Conservation (phyloP, 257 asterid species). For the Solanum virginianum region DNA sequence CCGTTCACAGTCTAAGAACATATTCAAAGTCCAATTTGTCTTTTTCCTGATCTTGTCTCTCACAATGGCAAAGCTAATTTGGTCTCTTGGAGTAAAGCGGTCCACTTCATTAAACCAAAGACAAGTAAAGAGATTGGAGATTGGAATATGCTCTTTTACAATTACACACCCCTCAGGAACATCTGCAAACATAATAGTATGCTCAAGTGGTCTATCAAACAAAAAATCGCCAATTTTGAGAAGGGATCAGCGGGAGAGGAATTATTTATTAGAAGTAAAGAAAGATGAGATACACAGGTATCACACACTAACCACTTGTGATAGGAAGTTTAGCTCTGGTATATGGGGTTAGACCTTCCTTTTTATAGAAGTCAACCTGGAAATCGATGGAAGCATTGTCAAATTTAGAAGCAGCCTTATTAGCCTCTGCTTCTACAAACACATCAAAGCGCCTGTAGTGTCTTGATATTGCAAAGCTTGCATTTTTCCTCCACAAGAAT, state of each 20-base stretch:
- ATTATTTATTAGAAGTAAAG: background rate
- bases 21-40: constrained; percentile 70
- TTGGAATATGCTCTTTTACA: constrained; percentile 73
- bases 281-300: background rate
- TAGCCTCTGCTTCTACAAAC: constrained; percentile 92
- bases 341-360: constrained; percentile 80
- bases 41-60: constrained; percentile 66
- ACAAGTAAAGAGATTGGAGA: constrained; percentile 82
- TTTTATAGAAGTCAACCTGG: constrained; percentile 74
- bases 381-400: constrained; percentile 80
- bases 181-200: constrained; percentile 31
- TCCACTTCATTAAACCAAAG: constrained; percentile 95
- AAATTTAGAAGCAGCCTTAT: constrained; percentile 82
- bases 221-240: background rate
- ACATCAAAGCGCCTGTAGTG: constrained; percentile 83
- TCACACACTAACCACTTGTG: constrained; percentile 50
- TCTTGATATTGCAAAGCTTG: constrained; percentile 87
- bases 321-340: constrained; percentile 67
- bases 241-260: background rate
- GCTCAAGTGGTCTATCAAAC: background rate
- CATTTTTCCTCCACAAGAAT: constrained; percentile 88
- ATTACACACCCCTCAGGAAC: constrained; percentile 98
- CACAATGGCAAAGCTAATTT: constrained; percentile 82
- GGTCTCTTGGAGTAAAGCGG: constrained; percentile 90
- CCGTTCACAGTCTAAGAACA: constrained; percentile 92